Percentiles rank a stretch among this genome's conserved stretches.
Conservation (phyloP, 2,329 filamentous ascomycete species). For the Aspergillus thermomutatus region DNA sequence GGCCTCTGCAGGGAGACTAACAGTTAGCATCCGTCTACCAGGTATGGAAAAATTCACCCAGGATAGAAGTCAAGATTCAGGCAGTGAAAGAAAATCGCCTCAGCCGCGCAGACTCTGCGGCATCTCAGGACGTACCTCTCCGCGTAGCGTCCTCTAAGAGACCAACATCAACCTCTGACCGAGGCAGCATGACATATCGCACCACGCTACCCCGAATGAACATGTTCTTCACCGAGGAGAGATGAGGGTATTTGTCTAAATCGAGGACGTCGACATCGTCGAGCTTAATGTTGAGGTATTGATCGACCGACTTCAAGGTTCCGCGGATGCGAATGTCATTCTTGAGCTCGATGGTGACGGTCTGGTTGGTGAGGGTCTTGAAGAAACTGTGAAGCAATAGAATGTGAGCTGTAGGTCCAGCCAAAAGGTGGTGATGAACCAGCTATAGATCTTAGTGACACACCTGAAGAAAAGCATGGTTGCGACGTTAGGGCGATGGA, state of each 20-base stretch:
- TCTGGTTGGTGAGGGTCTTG: conserved; percentile 95
- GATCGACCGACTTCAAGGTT: conserved; percentile 93
- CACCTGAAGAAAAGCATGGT: conserved; percentile 55
- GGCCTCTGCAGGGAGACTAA: conserved; percentile 36
- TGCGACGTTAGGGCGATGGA: conserved; percentile 12
- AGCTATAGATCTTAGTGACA: conserved; percentile 2
- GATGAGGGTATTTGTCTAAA: conserved; percentile 89
- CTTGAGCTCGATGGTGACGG: conserved; percentile 98
- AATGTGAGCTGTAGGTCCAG: background rate
- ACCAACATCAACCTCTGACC: conserved; percentile 76
- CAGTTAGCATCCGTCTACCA: conserved; percentile 8
- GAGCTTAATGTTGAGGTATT: conserved; percentile 98
- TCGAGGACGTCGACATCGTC: conserved; percentile 93
- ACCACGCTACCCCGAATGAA: conserved; percentile 94
- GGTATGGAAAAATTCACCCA: background rate
- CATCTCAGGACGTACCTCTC: conserved; percentile 58
- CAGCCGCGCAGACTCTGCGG: conserved; percentile 1
- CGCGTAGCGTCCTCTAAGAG: conserved; percentile 87
- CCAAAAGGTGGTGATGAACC: background rate
- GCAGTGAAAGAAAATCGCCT: background rate
- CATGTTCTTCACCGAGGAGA: conserved; percentile 89
- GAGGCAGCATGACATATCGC: conserved; percentile 84
- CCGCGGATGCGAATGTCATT: conserved; percentile 98
- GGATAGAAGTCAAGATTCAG: background rate
- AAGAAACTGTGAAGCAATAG: conserved; percentile 67